These are phyloP conservation scores for Peniophora sp. DNA, from an alignment of 1,284 basidiomycete genomes.

Conservation along the genomic window DNA sequence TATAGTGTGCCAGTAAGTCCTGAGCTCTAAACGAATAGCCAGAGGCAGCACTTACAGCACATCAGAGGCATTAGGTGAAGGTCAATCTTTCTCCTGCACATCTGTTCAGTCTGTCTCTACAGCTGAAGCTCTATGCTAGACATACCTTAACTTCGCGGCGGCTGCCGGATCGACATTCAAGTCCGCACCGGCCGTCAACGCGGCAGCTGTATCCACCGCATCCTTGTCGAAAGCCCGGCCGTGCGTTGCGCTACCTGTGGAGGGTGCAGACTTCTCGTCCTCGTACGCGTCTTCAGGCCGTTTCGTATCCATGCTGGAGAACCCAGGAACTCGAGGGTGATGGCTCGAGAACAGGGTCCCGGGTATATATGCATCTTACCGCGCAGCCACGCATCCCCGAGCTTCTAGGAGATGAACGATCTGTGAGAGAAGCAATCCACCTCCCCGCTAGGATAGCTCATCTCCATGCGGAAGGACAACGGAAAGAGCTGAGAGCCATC, in stretches of 20 bases:
- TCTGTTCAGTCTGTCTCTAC: background rate
- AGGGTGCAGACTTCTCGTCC: background rate
- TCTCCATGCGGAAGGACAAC: too few species aligned
- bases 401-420: too few species aligned
- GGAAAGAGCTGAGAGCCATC: too few species aligned
- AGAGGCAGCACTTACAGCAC: slow-evolving; percentile 14
- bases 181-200: slow-evolving; percentile 14
- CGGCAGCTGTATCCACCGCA: slow-evolving; percentile 21
- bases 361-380: too few species aligned
- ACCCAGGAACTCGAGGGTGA: too few species aligned
- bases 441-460: too few species aligned
- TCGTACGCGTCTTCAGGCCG: too few species aligned
- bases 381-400: too few species aligned
- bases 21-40: background rate
- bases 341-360: too few species aligned
- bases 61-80: slow-evolving; percentile 19
- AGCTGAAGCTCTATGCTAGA: background rate
- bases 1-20: background rate
- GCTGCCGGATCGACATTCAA: slow-evolving; percentile 7
- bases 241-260: background rate
- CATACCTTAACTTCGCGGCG: slow-evolving; percentile 20
- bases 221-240: slow-evolving; percentile 1
- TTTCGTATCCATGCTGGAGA: too few species aligned
- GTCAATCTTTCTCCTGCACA: slow-evolving; percentile 16
- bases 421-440: too few species aligned